Percentiles rank a stretch among this genome's conserved stretches.
Conservation (phyloP, 768 basidiomycete genomes). For the Exidia glandulosa region DNA sequence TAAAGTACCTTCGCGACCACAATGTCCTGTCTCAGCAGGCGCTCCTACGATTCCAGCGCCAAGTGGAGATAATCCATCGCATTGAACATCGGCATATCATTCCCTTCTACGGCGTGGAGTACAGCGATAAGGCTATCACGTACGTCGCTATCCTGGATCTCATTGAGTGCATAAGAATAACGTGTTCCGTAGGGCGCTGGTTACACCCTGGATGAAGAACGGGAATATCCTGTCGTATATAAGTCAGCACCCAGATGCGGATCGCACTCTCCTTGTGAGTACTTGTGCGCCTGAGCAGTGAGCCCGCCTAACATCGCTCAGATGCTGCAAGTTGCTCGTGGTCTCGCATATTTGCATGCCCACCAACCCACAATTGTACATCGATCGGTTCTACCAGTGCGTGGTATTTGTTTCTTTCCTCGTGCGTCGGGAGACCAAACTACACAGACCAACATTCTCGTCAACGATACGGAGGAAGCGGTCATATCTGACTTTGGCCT, state of each 20-base stretch:
- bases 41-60: neutral
- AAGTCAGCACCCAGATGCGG: conserved; percentile 17
- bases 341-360: neutral
- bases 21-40: neutral
- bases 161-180: no score
- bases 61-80: neutral
- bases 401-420: neutral
- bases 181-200: conserved; percentile 3
- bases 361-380: neutral
- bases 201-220: conserved; percentile 37
- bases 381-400: neutral
- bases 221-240: conserved; percentile 29
- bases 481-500: no score
- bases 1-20: neutral
- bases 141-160: neutral
- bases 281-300: no score
- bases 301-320: neutral
- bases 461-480: no score
- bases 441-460: neutral
- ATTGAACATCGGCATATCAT: neutral
- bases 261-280: conserved; percentile 23
- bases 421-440: neutral
- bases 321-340: neutral
- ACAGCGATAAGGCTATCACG: neutral
- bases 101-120: neutral